Base-by-base conservation (phyloP, 2,329 filamentous ascomycete species). In the Rutstroemia sp. region DNA sequence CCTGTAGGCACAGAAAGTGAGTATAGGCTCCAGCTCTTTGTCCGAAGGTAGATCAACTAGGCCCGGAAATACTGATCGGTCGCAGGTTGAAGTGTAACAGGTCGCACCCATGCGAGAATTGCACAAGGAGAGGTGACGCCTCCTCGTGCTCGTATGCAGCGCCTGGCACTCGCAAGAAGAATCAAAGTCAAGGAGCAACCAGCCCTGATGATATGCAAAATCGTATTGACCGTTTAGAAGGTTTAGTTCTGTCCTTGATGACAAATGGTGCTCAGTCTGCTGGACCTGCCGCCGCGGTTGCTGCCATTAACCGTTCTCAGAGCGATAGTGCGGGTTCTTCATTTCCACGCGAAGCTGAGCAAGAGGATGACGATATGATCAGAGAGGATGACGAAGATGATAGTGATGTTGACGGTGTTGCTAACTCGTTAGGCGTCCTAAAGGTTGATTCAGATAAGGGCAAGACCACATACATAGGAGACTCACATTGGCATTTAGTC, bases 131-230 rank as follows among this genome's bases (percentile, higher is more conserved):
- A 66, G 89, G 84, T 63, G 89, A 92, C 71, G 85, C 87, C 14
- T 74, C 80, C 55, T 87, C 89, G 57, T 97, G 92, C 75, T 88
- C 87, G 63, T 97, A 96, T 76, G 91, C 90, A 48, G 79, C 84
- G 51, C 86, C 83, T 39, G 72, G 77, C 34, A 76, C 75, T 52
- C 82, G 89, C 64, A 94, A 89, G 73, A 95, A 89, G 78, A 78
- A 76, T 67, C 81, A 86, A 71, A 80, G 74, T 73, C 82, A 73
- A 78, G 79, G 56, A 78, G 80, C 78, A 65, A 73, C 78, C 54
- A 83, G 73, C 64, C 90, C 92, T 50, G 92, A 96, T 78, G 92
- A 96, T 73, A 96, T 97, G 92, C 92, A 97, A 75, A 95, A 95
- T 69, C 88, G 94, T 70, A 97, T 97, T 74, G 92, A 97, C 76